Evolutionary conservation across 179 eudicot genomes (phyloP).

Genomic region (Heliamphora pulchella): DNA sequence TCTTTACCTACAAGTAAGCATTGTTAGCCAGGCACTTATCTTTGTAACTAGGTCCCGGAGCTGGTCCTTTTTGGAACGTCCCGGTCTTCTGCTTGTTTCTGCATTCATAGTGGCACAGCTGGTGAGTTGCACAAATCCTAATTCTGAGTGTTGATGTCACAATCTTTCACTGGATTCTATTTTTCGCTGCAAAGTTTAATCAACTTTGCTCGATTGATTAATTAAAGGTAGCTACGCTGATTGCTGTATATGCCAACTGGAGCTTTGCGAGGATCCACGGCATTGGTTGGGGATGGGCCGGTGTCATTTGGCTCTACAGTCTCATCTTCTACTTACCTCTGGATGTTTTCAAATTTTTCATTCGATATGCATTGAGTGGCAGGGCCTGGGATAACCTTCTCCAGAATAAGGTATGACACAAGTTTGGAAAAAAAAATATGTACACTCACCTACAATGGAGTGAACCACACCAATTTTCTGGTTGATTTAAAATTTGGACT

Average conservation of each 20-base stretch:
- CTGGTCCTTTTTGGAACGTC: slow-evolving; percentile 67
- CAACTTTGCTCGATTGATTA: background rate
- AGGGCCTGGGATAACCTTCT: slow-evolving; percentile 59
- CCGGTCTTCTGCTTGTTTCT: slow-evolving; percentile 49
- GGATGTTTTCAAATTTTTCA: slow-evolving; percentile 51
- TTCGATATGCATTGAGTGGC: slow-evolving; percentile 54
- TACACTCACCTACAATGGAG: too few relatives aligned
- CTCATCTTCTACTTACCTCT: slow-evolving; percentile 54
- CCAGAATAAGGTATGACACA: slow-evolving; percentile 33
- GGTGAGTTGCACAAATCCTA: slow-evolving; percentile 30
- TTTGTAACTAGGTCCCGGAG: slow-evolving; percentile 78
- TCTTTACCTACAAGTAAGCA: slow-evolving; percentile 77
- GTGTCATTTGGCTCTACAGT: slow-evolving; percentile 65
- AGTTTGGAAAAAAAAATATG: too few relatives aligned
- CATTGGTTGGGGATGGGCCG: slow-evolving; percentile 86
- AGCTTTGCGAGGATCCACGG: slow-evolving; percentile 49
- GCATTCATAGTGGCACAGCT: slow-evolving; percentile 66
- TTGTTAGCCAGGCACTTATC: slow-evolving; percentile 74
- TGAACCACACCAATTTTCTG: too few relatives aligned
- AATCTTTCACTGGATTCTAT: background rate
- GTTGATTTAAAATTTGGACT: too few relatives aligned
- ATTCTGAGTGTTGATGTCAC: background rate
- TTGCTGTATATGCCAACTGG: slow-evolving; percentile 75
- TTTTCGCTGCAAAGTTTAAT: background rate
- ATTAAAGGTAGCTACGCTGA: slow-evolving; percentile 50